Conservation (phyloP, 2,329 filamentous ascomycete genomes). For the Claviceps capensis region DNA sequence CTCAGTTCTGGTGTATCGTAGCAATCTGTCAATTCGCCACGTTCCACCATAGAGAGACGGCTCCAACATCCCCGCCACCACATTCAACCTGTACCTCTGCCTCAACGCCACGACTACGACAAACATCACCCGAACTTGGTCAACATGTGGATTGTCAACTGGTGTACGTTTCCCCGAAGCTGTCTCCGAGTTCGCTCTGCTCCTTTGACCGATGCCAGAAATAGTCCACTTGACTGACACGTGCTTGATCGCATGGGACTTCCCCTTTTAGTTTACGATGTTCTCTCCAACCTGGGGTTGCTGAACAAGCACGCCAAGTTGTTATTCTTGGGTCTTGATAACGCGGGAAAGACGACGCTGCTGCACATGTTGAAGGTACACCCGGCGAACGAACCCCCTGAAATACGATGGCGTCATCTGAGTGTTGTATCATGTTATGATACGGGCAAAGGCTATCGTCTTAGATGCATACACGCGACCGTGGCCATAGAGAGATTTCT, state of each 20-base stretch:
- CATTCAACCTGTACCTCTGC: slow-evolving; percentile 9
- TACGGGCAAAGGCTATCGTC: not conserved
- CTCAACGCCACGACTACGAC: slow-evolving; percentile 8
- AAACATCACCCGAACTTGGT: slow-evolving; percentile 5
- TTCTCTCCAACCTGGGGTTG: slow-evolving; percentile 74
- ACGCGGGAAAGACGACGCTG: slow-evolving; percentile 87
- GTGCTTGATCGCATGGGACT: slow-evolving; percentile 8
- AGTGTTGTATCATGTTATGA: not conserved
- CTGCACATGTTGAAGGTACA: slow-evolving; percentile 89
- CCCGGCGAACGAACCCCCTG: not conserved
- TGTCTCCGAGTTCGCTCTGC: slow-evolving; percentile 1
- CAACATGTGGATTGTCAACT: slow-evolving; percentile 88
- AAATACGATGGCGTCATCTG: not conserved
- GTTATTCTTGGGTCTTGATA: slow-evolving; percentile 84
- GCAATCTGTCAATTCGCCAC: slow-evolving; percentile 4
- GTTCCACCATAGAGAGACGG: slow-evolving; percentile 4
- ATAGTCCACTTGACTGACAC: slow-evolving; percentile 17
- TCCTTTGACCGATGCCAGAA: not conserved
- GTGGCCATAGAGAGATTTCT: not conserved
- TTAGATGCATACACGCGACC: not conserved
- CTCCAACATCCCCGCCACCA: slow-evolving; percentile 7
- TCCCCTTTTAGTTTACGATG: slow-evolving; percentile 56
- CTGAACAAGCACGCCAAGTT: slow-evolving; percentile 95
- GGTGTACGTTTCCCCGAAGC: slow-evolving; percentile 52
- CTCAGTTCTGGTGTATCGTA: not conserved